Evolutionary conservation across 345 rosid species (phyloP).

Genomic region (Brassica nigra): DNA sequence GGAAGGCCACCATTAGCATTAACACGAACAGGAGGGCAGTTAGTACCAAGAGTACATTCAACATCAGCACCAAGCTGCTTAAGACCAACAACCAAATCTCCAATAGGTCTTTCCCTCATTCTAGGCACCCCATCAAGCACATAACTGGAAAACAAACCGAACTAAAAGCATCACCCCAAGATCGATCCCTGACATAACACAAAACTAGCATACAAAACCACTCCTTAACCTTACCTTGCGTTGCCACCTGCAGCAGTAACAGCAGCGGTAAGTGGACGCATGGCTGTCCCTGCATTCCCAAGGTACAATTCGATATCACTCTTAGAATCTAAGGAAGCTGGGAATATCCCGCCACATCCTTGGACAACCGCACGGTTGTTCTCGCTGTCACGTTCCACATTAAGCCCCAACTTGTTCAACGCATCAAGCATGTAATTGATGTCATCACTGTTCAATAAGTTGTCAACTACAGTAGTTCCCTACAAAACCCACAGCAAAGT

Average conservation of each 20-base stretch:
- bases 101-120: constrained; percentile 98
- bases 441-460: constrained; percentile 88
- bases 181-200: neutral
- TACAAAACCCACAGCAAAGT: constrained; percentile 19
- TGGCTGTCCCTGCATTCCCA: constrained; percentile 96
- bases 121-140: constrained; percentile 92
- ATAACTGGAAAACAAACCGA: constrained; percentile 49
- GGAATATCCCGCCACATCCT: constrained; percentile 88
- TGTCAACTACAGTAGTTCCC: constrained; percentile 94
- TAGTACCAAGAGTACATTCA: constrained; percentile 69
- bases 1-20: constrained; percentile 92
- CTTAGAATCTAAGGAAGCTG: constrained; percentile 56
- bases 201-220: neutral
- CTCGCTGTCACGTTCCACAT: constrained; percentile 58
- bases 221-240: constrained; percentile 52
- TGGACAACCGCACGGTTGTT: constrained; percentile 65
- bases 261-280: constrained; percentile 96
- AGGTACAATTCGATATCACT: constrained; percentile 77
- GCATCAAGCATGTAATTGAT: constrained; percentile 90
- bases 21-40: constrained; percentile 86
- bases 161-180: neutral
- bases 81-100: constrained; percentile 83
- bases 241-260: constrained; percentile 92
- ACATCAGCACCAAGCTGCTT: constrained; percentile 94
- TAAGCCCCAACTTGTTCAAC: constrained; percentile 68